Conservation (phyloP, 2,329 filamentous ascomycete genomes). For the Hypoxylon sp. region DNA sequence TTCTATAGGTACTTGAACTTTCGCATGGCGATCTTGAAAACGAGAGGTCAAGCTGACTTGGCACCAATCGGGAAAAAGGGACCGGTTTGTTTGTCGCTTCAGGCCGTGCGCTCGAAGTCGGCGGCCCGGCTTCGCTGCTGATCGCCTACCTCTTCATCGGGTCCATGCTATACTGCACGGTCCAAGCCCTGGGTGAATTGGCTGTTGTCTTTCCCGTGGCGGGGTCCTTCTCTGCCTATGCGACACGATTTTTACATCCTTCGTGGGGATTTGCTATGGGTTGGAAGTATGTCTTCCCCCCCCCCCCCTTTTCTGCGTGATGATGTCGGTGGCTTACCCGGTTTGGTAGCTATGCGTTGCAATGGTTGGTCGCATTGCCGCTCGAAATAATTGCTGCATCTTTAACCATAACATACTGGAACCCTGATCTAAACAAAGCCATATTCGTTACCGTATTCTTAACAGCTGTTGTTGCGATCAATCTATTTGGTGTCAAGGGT, state of each 20-base stretch:
- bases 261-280: slow-evolving; percentile 97
- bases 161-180: slow-evolving; percentile 88
- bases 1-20: slow-evolving; percentile 72
- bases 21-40: not conserved
- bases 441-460: slow-evolving; percentile 88
- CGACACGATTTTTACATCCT: slow-evolving; percentile 89
- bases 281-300: slow-evolving; percentile 74
- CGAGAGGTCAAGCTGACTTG: slow-evolving; percentile 23
- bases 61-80: slow-evolving; percentile 55
- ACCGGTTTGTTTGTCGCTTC: slow-evolving; percentile 90
- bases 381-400: slow-evolving; percentile 88
- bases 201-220: slow-evolving; percentile 90
- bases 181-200: slow-evolving; percentile 90
- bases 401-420: slow-evolving; percentile 86
- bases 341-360: slow-evolving; percentile 74
- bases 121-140: slow-evolving; percentile 80
- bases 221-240: slow-evolving; percentile 91
- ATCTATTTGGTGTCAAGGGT: slow-evolving; percentile 86
- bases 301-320: not conserved
- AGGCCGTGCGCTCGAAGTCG: slow-evolving; percentile 72
- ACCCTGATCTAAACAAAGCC: slow-evolving; percentile 67
- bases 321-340: slow-evolving; percentile 11
- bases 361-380: slow-evolving; percentile 86
- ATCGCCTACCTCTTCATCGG: slow-evolving; percentile 84
- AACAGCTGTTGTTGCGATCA: slow-evolving; percentile 77